Evolutionary conservation across 352 stramenopile genomes (phyloP).

Genomic region (Pythium coloratum): DNA sequence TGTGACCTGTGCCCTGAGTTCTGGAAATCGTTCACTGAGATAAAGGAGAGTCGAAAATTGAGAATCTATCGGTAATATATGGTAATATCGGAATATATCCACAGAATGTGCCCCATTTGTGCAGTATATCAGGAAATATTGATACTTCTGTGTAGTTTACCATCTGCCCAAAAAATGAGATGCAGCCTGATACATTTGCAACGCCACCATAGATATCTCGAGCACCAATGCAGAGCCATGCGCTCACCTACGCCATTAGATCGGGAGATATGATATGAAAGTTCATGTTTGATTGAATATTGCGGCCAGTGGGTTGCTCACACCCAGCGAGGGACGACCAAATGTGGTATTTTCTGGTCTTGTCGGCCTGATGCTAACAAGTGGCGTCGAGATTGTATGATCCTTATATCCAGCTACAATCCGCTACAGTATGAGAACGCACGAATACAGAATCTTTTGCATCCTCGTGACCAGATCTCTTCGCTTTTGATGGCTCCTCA

Average conservation of each 20-base stretch:
- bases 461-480: neutral
- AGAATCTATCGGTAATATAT: neutral
- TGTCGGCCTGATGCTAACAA: neutral
- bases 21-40: conserved; percentile 1
- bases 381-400: neutral
- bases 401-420: neutral
- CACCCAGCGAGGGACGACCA: neutral
- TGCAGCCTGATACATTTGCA: neutral
- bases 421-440: neutral
- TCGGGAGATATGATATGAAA: neutral
- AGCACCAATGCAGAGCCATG: too few relatives aligned
- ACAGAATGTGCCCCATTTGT: too few relatives aligned
- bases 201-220: neutral
- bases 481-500: too few relatives aligned
- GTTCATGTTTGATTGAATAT: neutral
- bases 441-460: neutral
- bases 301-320: neutral
- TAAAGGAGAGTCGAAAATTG: neutral
- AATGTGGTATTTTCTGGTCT: neutral
- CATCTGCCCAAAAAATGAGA: neutral
- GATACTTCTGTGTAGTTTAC: neutral
- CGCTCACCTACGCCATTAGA: neutral
- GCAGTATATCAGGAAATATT: neutral
- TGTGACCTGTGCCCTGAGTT: neutral
- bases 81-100: neutral